A percentile compares a stretch with the other conserved stretches of the same genome.
Evolutionary conservation across 257 asterid species (phyloP).

Genomic region (Phtheirospermum japonicum): DNA sequence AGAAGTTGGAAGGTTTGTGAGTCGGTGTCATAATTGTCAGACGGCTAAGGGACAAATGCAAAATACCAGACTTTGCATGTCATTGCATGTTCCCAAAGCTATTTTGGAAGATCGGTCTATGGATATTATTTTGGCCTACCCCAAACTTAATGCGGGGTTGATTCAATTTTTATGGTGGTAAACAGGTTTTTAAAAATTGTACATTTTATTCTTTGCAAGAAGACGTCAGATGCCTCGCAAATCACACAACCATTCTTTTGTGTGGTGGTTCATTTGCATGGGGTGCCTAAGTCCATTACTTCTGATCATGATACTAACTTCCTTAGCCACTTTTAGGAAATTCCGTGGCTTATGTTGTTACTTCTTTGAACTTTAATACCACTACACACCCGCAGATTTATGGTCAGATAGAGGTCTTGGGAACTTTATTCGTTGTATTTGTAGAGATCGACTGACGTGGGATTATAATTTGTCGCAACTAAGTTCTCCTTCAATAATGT

Average conservation of each 20-base stretch:
- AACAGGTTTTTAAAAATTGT: not conserved
- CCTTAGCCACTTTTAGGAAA: not conserved
- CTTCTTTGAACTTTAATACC: not conserved
- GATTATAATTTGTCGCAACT: not conserved
- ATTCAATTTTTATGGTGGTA: not conserved
- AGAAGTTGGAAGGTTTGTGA: not conserved
- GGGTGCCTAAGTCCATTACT: not conserved
- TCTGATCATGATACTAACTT: not conserved
- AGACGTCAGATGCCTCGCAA: not conserved
- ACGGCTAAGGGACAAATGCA: conserved; percentile 1
- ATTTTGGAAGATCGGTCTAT: not conserved
- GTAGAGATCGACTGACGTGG: not conserved
- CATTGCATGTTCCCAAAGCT: not conserved
- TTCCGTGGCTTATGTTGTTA: not conserved
- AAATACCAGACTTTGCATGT: conserved; percentile 4
- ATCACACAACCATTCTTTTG: not conserved
- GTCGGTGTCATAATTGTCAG: not conserved
- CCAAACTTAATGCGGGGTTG: not conserved
- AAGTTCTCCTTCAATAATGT: not conserved
- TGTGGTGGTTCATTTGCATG: not conserved
- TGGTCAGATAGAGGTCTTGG: not conserved
- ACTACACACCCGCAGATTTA: not conserved
- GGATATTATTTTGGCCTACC: not conserved
- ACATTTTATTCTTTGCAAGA: conserved; percentile 2
- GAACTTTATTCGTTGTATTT: not conserved